Conservation (phyloP, 108 stramenopile species). For the Conticribra guillardii region DNA sequence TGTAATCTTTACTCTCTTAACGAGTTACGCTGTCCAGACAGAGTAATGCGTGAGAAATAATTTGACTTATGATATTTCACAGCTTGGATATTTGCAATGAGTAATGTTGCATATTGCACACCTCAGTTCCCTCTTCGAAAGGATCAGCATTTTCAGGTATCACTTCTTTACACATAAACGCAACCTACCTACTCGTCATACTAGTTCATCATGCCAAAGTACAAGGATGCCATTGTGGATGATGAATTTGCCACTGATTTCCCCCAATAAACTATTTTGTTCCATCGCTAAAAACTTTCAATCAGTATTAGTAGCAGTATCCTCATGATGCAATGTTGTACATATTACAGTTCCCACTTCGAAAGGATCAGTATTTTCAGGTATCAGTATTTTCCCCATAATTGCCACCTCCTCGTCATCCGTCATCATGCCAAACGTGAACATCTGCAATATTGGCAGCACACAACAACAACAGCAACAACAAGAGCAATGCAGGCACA, state of each 20-base stretch:
- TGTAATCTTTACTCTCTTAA: no score
- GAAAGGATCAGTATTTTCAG: conserved; percentile 35
- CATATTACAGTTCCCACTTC: conserved; percentile 42
- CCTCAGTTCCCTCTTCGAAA: conserved; percentile 34
- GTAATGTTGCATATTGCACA: no score
- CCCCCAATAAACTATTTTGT: no score
- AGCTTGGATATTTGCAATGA: no score
- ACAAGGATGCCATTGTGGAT: no score
- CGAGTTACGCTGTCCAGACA: no score
- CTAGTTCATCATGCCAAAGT: conserved; percentile 47
- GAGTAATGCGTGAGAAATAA: no score
- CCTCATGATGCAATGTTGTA: conserved; percentile 31
- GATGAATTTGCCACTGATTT: no score
- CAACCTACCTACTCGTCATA: conserved; percentile 49
- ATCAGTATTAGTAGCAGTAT: no score
- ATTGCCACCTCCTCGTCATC: conserved; percentile 48
- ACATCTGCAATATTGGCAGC: conserved; percentile 14
- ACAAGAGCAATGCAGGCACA: background rate
- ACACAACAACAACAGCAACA: background rate
- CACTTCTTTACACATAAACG: conserved; percentile 46
- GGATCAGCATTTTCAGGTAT: conserved; percentile 38
- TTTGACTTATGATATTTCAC: no score
- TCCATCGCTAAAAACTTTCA: no score
- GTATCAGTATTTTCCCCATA: conserved; percentile 50
- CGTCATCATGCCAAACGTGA: conserved; percentile 50